Conservation (phyloP, 108 stramenopile genomes). For the Craspedostauros australis region DNA sequence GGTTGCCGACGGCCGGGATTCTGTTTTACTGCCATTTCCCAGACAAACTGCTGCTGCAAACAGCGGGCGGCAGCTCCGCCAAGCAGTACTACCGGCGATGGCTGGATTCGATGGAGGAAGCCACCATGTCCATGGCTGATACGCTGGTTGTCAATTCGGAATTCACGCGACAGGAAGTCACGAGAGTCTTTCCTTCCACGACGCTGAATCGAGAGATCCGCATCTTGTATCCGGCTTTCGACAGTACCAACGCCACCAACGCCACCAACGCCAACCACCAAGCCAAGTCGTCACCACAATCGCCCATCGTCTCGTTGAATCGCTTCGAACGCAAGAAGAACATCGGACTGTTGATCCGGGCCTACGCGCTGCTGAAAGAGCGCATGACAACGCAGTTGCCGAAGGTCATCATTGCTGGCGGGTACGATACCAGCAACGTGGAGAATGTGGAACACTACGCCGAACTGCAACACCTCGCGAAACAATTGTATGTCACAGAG, state of each 20-base stretch:
- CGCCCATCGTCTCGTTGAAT: slow-evolving; percentile 80
- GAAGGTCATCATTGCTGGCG: slow-evolving; percentile 87
- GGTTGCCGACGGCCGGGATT: slow-evolving; percentile 44
- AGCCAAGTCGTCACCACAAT: slow-evolving; percentile 14
- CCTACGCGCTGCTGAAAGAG: slow-evolving; percentile 38
- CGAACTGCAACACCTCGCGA: slow-evolving; percentile 62
- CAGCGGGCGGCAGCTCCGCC: slow-evolving; percentile 13
- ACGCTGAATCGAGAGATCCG: neutral
- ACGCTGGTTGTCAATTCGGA: slow-evolving; percentile 88
- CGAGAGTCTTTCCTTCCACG: slow-evolving; percentile 54
- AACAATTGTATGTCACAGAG: slow-evolving; percentile 8
- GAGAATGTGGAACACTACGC: slow-evolving; percentile 93
- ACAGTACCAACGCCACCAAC: slow-evolving; percentile 7
- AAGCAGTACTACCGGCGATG: slow-evolving; percentile 49
- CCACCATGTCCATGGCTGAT: slow-evolving; percentile 76
- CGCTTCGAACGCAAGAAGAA: slow-evolving; percentile 99
- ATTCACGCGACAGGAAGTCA: slow-evolving; percentile 82
- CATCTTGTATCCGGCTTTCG: slow-evolving; percentile 22
- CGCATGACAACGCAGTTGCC: slow-evolving; percentile 14
- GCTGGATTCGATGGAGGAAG: slow-evolving; percentile 74
- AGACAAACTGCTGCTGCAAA: slow-evolving; percentile 87
- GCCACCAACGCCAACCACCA: slow-evolving; percentile 11
- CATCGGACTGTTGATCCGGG: slow-evolving; percentile 60
- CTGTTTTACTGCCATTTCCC: slow-evolving; percentile 99
- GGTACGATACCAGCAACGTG: slow-evolving; percentile 87